Base-by-base conservation (phyloP, 345 rosid genomes). In the Heritiera littoralis region DNA sequence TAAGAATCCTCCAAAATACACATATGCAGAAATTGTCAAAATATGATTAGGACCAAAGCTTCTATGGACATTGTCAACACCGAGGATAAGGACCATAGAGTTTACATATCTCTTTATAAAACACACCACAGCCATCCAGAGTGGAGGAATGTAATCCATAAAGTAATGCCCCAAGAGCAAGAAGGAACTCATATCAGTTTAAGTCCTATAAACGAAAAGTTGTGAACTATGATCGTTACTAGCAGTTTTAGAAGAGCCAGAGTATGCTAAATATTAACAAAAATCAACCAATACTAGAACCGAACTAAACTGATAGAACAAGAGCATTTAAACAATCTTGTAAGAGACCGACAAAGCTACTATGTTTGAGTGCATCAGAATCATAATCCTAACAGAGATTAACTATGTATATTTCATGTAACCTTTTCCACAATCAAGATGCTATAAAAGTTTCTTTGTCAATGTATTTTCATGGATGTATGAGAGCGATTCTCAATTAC, bases 401-500 rank as follows among this genome's bases (percentile, higher is more conserved):
- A 43, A 51, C 32, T 0, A 18, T 41, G 4, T 35, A 35, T 9
- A 52, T 71, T 71, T 51, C 28, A 72, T 32, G 46, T 48, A 59
- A 38, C 28, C 14, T 6, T 58, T 75, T 61, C 15, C 45, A 8
- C 30, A 75, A n/a, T 20, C 15, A 46, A 41, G 7, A 58, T n/a
- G 17, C 14, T 14, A 35, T 73, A 32, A 35, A 35, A 73, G 45
- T 74, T 74, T 54, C 9, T 38, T 41, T n/a, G 75, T 14, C 81
- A 70, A 59, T 46, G 49, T 20, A 17, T 2, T 46, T 45, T 28
- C 58, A 23, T 15, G 17, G 32, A 32, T 32, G 7, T n/a, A 15
- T 35, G 32, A 65, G 54, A 35, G 38, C 48, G 65, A 40, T 56
- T 46, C 41, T 11, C 15, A 73, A 58, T 54, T 61, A 95, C 99